These are phyloP conservation scores for Calamus simplicifolius DNA, from an alignment of 176 grass and related monocot genomes.

Conservation along the genomic window DNA sequence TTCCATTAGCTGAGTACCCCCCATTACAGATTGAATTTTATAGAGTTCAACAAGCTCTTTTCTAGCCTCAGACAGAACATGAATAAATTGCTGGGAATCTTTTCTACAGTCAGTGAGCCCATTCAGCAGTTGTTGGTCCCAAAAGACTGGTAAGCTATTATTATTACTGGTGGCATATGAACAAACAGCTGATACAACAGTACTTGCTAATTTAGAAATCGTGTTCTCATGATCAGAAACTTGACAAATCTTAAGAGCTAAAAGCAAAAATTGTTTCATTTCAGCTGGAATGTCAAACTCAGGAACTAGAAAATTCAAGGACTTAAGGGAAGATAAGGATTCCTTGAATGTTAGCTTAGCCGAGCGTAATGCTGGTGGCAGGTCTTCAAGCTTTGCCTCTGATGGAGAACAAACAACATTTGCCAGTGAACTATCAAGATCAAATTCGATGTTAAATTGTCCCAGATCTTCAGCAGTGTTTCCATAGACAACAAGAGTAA, in stretches of 20 bases:
- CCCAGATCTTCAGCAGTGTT: constrained; percentile 98
- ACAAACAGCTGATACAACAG: constrained; percentile 51
- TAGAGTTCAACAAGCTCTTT: constrained; percentile 53
- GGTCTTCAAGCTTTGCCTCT: constrained; percentile 86
- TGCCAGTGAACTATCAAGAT: constrained; percentile 69
- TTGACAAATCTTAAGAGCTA: constrained; percentile 60
- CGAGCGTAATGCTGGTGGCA: constrained; percentile 68
- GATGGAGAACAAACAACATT: constrained; percentile 89
- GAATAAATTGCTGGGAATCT: constrained; percentile 27
- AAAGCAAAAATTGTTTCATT: constrained; percentile 54
- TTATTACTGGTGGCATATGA: constrained; percentile 39
- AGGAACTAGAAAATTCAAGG: constrained; percentile 43
- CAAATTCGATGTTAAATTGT: constrained; percentile 96
- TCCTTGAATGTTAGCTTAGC: constrained; percentile 66
- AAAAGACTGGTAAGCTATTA: constrained; percentile 25
- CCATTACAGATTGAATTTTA: constrained; percentile 29
- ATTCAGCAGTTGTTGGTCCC: constrained; percentile 33
- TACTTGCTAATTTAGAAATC: constrained; percentile 47
- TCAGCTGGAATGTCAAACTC: constrained; percentile 50
- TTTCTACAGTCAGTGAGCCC: constrained; percentile 8
- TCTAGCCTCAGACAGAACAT: constrained; percentile 43
- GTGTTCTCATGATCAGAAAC: constrained; percentile 33
- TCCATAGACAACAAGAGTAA: constrained; percentile 92
- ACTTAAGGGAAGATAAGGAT: constrained; percentile 59
- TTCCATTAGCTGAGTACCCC: constrained; percentile 20